Conservation (phyloP, 1,284 basidiomycete species). For the Tranzscheliella williamsii region DNA sequence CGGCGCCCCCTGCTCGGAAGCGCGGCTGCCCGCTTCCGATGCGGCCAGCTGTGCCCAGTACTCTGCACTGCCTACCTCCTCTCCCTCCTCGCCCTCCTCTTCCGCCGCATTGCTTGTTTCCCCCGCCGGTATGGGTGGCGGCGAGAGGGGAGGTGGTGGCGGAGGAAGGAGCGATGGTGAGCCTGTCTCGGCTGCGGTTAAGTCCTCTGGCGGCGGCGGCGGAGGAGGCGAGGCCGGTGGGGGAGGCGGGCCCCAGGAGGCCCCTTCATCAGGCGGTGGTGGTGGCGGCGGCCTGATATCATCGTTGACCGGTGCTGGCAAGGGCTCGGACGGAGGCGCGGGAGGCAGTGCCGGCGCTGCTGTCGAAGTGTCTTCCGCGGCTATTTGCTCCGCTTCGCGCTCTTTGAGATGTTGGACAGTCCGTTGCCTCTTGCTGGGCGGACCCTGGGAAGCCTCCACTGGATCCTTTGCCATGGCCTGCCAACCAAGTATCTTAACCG, state of each 20-base stretch:
- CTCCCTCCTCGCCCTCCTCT: conserved; percentile 16
- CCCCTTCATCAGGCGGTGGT: too few relatives aligned
- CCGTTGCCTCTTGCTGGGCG: conserved; percentile 15
- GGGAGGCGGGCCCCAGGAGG: too few relatives aligned
- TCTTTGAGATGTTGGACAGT: background rate
- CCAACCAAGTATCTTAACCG: background rate
- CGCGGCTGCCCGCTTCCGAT: conserved; percentile 40
- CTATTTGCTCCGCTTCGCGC: background rate
- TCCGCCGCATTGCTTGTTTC: background rate
- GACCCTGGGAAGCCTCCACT: conserved; percentile 1
- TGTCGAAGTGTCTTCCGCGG: background rate
- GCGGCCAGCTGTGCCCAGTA: conserved; percentile 33
- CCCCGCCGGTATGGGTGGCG: conserved; percentile 20
- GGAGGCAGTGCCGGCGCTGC: conserved; percentile 19
- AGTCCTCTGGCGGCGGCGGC: conserved; percentile 27
- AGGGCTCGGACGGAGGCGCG: background rate
- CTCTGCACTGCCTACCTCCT: conserved; percentile 18
- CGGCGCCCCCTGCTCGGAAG: conserved; percentile 66
- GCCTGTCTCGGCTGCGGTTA: conserved; percentile 15
- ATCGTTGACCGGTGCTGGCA: background rate
- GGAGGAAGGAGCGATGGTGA: conserved; percentile 13
- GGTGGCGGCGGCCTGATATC: conserved; percentile 4
- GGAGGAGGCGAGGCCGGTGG: conserved; percentile 22
- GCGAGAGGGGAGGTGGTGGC: conserved; percentile 14
- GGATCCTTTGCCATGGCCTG: background rate